phyloP scores from a whole-genome alignment of 768 basidiomycete species.

The Mycena vitilis region DNA sequence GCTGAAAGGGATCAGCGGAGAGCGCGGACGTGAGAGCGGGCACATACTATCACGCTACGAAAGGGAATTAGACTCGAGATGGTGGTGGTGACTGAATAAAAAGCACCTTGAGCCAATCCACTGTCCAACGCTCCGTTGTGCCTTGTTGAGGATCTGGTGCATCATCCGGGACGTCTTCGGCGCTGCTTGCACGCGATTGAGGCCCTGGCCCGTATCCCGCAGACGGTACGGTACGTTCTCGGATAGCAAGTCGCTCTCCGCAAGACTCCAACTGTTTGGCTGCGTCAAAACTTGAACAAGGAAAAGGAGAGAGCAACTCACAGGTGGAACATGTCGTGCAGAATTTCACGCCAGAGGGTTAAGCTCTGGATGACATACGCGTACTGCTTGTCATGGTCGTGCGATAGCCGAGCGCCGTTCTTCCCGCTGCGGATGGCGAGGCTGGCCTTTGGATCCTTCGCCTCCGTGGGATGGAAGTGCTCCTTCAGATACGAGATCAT shows the following conservation, averaged over 20 bases:
- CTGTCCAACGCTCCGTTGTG: conserved; percentile 81
- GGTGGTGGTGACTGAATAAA: neutral
- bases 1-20: conserved; percentile 41
- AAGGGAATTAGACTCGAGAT: conserved; percentile 14
- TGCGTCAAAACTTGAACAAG: neutral
- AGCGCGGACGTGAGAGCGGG: conserved; percentile 2
- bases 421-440: conserved; percentile 86
- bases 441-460: conserved; percentile 71
- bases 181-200: conserved; percentile 88
- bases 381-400: conserved; percentile 88
- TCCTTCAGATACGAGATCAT: conserved; percentile 84
- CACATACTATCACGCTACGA: conserved; percentile 70
- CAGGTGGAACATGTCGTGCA: conserved; percentile 91
- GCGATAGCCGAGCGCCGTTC: conserved; percentile 83
- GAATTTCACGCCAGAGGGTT: conserved; percentile 87
- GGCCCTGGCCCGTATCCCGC: conserved; percentile 90
- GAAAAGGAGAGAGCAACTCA: conserved; percentile 58
- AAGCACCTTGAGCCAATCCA: conserved; percentile 74
- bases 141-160: conserved; percentile 87
- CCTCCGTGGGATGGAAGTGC: conserved; percentile 80
- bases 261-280: conserved; percentile 49
- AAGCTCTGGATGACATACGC: conserved; percentile 88
- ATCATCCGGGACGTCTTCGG: conserved; percentile 93
- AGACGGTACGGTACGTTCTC: conserved; percentile 81
- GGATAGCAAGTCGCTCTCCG: conserved; percentile 85